These are phyloP conservation scores for Leccinum boreale DNA, from an alignment of 768 basidiomycete genomes.

Conservation along the genomic window DNA sequence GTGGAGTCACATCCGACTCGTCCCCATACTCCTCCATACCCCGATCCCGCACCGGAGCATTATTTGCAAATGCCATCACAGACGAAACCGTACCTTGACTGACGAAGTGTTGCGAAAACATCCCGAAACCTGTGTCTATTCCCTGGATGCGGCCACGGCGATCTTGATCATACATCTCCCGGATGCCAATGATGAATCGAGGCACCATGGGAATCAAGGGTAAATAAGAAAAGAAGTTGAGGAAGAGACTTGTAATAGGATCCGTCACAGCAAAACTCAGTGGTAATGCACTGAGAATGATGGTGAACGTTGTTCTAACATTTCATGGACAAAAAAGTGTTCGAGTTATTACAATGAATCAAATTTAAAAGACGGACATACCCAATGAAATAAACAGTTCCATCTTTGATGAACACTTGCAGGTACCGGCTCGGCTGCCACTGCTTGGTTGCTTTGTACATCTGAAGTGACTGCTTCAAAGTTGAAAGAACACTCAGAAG, in stretches of 20 bases:
- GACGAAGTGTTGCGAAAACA: neutral
- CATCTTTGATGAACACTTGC: no score
- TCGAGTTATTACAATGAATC: no score
- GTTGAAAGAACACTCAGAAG: no score
- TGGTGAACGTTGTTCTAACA: no score
- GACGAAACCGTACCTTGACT: neutral
- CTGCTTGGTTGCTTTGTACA: no score
- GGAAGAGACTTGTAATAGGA: neutral
- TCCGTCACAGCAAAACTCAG: no score
- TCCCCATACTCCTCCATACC: neutral
- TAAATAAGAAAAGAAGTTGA: neutral
- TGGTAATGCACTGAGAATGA: no score
- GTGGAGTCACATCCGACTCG: neutral
- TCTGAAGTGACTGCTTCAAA: no score
- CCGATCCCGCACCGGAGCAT: neutral
- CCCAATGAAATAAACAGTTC: no score
- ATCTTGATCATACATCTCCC: neutral
- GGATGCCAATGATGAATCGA: neutral
- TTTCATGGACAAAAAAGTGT: no score
- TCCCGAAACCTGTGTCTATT: neutral
- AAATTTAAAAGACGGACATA: no score
- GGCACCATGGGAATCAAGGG: neutral
- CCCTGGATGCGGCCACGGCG: neutral
- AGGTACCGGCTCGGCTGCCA: no score
- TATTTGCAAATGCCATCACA: neutral